phyloP scores from a whole-genome alignment of 2,329 filamentous ascomycete species.

The Samsoniella hepiali region DNA sequence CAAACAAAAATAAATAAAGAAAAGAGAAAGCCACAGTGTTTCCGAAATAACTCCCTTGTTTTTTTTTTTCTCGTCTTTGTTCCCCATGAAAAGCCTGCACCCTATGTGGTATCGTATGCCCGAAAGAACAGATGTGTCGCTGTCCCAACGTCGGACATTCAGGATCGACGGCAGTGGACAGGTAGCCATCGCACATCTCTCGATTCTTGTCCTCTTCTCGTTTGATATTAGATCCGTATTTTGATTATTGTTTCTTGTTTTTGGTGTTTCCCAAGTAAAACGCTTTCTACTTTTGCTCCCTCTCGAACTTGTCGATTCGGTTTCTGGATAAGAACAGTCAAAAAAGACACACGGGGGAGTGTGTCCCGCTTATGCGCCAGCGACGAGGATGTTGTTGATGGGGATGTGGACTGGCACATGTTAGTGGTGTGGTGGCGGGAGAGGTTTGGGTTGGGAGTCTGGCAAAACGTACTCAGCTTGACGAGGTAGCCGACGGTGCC shows the following conservation, averaged over 20 bases:
- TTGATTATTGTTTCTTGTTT: background rate
- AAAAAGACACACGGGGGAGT: background rate
- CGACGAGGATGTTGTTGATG: constrained; percentile 67
- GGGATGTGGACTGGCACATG: constrained; percentile 60
- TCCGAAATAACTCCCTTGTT: background rate
- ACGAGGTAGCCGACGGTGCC: constrained; percentile 67
- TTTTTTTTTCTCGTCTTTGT: background rate
- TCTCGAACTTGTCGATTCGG: background rate
- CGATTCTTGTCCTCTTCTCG: background rate
- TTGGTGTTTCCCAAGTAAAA: background rate
- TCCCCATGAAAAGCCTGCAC: background rate
- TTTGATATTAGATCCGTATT: background rate
- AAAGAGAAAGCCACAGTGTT: background rate
- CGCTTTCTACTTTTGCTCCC: background rate
- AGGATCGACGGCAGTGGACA: background rate
- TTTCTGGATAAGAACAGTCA: background rate
- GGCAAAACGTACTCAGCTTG: constrained; percentile 56
- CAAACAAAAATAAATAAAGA: background rate
- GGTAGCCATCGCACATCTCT: background rate
- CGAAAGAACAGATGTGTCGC: background rate
- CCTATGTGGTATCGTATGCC: background rate
- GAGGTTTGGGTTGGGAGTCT: background rate
- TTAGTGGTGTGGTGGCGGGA: background rate
- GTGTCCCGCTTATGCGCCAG: constrained; percentile 51
- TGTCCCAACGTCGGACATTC: background rate